These are phyloP conservation scores for Neonectria magnoliae DNA, from an alignment of 2,329 filamentous ascomycete genomes.

Conservation along the genomic window DNA sequence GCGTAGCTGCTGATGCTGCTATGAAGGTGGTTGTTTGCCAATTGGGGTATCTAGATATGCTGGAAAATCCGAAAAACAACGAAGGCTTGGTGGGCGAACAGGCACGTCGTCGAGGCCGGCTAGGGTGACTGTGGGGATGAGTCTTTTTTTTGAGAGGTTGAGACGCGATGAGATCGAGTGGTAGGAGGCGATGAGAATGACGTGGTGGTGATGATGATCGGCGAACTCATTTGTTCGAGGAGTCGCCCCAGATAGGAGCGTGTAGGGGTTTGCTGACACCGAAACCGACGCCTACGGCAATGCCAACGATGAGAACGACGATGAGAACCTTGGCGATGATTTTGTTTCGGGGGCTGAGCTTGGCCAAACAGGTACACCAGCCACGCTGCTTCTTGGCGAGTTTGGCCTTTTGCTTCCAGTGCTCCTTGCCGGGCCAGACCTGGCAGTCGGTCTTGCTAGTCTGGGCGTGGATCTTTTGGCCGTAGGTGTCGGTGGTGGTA, in stretches of 20 bases:
- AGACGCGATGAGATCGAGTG: conserved; percentile 1
- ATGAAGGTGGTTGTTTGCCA: conserved; percentile 24
- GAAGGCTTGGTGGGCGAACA: not conserved
- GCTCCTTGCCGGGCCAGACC: conserved; percentile 68
- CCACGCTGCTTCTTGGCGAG: conserved; percentile 61
- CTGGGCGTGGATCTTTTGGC: conserved; percentile 45
- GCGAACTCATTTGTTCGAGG: conserved; percentile 31
- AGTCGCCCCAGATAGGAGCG: conserved; percentile 65
- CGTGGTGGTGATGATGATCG: not conserved
- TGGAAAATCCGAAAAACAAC: conserved; percentile 26
- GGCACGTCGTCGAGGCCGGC: not conserved
- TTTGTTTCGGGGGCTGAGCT: conserved; percentile 63
- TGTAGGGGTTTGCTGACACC: conserved; percentile 70
- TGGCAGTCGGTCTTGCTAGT: conserved; percentile 59
- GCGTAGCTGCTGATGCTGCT: conserved; percentile 22
- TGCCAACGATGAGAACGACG: conserved; percentile 61
- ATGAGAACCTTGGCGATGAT: conserved; percentile 66
- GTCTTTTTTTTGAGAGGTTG: not conserved
- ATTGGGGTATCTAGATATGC: conserved; percentile 33
- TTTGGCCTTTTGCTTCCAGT: conserved; percentile 69
- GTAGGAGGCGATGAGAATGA: not conserved
- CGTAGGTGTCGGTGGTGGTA: conserved; percentile 40
- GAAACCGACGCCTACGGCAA: conserved; percentile 66
- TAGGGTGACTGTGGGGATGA: not conserved
- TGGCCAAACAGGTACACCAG: conserved; percentile 61